These are phyloP conservation scores for Magnusiomyces suaveolens DNA, from an alignment of 1,139 yeast genomes.

Conservation along the genomic window DNA sequence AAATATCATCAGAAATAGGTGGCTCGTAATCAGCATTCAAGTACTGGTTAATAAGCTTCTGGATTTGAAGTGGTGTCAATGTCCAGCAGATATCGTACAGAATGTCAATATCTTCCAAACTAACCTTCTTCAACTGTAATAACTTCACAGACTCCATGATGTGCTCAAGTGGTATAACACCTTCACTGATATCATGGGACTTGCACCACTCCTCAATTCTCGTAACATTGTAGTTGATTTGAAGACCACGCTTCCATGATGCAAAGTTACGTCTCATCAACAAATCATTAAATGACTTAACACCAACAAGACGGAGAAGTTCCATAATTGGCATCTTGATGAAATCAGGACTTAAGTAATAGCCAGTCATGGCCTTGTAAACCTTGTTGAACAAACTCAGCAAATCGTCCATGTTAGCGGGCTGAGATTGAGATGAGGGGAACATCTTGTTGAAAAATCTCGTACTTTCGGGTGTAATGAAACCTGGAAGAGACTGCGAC, in stretches of 20 bases:
- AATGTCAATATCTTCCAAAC: constrained; percentile 83
- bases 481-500: constrained; percentile 93
- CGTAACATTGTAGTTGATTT: constrained; percentile 91
- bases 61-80: constrained; percentile 87
- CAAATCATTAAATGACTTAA: constrained; percentile 89
- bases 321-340: constrained; percentile 80
- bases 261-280: constrained; percentile 90
- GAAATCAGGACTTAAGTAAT: constrained; percentile 77
- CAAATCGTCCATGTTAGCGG: constrained; percentile 91
- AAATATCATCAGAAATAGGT: constrained; percentile 78
- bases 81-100: constrained; percentile 93
- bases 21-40: constrained; percentile 92
- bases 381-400: constrained; percentile 82
- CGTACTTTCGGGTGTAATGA: constrained; percentile 78
- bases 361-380: constrained; percentile 89
- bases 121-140: constrained; percentile 81
- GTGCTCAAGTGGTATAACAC: constrained; percentile 78
- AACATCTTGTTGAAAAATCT: constrained; percentile 82
- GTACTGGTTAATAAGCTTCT: constrained; percentile 81
- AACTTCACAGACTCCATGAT: constrained; percentile 89
- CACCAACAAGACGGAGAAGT: constrained; percentile 78
- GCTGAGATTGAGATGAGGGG: constrained; percentile 46
- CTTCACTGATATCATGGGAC: constrained; percentile 85
- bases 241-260: constrained; percentile 97
- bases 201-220: constrained; percentile 98